Percentiles rank a stretch among this genome's conserved stretches.
These are phyloP conservation scores for Nakazawaea ambrosiae DNA, from an alignment of 805 yeast species.

Conservation along the genomic window DNA sequence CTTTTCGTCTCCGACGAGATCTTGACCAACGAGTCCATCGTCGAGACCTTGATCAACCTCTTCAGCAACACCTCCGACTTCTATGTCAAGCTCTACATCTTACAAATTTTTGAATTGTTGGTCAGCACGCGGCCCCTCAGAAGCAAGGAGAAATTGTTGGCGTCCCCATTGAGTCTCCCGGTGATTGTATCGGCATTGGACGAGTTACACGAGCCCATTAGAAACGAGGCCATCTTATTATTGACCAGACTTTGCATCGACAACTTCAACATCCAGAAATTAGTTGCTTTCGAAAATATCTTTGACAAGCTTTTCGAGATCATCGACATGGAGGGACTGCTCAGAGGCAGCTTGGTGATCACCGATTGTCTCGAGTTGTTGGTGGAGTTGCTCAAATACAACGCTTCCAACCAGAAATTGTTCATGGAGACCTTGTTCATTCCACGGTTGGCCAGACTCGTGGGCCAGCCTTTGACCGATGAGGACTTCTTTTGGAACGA, in stretches of 20 bases:
- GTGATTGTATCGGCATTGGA: slow-evolving; percentile 57
- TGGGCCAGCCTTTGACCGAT: slow-evolving; percentile 52
- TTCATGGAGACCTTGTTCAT: slow-evolving; percentile 83
- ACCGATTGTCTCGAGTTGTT: slow-evolving; percentile 81
- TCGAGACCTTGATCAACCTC: slow-evolving; percentile 42
- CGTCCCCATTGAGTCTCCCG: slow-evolving; percentile 75
- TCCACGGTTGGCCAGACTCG: slow-evolving; percentile 52
- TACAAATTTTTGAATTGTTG: slow-evolving; percentile 81
- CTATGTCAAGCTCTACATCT: slow-evolving; percentile 70
- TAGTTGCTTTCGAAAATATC: slow-evolving; percentile 91
- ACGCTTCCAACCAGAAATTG: slow-evolving; percentile 82
- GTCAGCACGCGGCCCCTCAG: slow-evolving; percentile 67
- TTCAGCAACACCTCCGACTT: slow-evolving; percentile 48
- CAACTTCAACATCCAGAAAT: slow-evolving; percentile 79
- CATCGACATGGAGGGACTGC: slow-evolving; percentile 81
- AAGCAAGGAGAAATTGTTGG: slow-evolving; percentile 66
- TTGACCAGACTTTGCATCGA: slow-evolving; percentile 76
- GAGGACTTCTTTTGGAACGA: slow-evolving; percentile 59
- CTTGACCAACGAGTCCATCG: slow-evolving; percentile 51
- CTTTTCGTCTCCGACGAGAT: slow-evolving; percentile 94
- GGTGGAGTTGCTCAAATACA: slow-evolving; percentile 66
- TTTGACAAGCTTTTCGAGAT: slow-evolving; percentile 79
- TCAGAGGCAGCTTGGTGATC: slow-evolving; percentile 82
- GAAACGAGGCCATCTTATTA: slow-evolving; percentile 84
- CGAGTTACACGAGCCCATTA: slow-evolving; percentile 71